Conservation (phyloP, 768 basidiomycete genomes). For the Paxillus rubicundulus region DNA sequence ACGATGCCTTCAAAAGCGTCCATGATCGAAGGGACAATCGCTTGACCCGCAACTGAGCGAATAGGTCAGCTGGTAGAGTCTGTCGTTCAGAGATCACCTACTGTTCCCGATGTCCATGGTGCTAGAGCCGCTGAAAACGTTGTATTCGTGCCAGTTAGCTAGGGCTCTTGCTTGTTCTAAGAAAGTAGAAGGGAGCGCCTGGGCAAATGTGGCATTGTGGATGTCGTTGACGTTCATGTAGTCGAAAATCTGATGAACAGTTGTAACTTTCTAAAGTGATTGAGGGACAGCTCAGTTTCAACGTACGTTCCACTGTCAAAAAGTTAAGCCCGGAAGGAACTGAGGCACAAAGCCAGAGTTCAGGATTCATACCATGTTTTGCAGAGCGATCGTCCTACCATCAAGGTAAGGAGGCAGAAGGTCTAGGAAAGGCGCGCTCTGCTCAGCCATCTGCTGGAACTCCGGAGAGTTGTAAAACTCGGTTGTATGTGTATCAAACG, state of each 20-base stretch:
- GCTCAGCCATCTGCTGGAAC: slow-evolving; percentile 46
- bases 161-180: slow-evolving; percentile 56
- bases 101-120: slow-evolving; percentile 65
- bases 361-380: slow-evolving; percentile 51
- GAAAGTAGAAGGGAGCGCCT: slow-evolving; percentile 44
- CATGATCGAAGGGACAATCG: slow-evolving; percentile 61
- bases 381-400: slow-evolving; percentile 47
- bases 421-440: slow-evolving; percentile 47
- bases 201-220: slow-evolving; percentile 57
- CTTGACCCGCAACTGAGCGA: slow-evolving; percentile 58
- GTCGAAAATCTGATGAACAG: slow-evolving; percentile 52
- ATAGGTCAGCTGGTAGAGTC: not conserved
- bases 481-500: slow-evolving; percentile 45
- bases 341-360: not conserved
- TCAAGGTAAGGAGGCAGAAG: slow-evolving; percentile 52
- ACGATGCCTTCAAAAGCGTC: slow-evolving; percentile 50
- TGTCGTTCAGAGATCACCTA: slow-evolving; percentile 18
- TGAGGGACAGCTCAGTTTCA: not conserved
- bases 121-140: slow-evolving; percentile 55
- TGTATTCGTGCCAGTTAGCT: slow-evolving; percentile 73
- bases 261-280: not conserved
- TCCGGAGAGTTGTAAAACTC: slow-evolving; percentile 53
- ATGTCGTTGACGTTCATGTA: slow-evolving; percentile 73
- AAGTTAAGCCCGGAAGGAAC: slow-evolving; percentile 3
- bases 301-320: slow-evolving; percentile 46